Conservation (phyloP, 495 filamentous ascomycete genomes). For the Friedmanniomyces endolithicus region DNA sequence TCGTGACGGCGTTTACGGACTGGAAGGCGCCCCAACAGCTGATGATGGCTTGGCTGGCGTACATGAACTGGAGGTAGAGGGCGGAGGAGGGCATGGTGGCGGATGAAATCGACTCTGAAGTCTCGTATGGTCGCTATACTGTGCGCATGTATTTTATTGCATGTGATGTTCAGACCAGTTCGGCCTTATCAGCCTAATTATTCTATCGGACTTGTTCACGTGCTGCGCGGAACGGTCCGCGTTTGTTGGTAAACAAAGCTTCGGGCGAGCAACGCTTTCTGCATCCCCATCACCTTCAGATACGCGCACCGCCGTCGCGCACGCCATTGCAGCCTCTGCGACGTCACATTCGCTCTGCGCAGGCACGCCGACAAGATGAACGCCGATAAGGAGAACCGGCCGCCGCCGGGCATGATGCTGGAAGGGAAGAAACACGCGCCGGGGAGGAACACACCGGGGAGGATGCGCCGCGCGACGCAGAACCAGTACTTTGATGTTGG, state of each 20-base stretch:
- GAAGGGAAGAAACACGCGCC: slow-evolving; percentile 1
- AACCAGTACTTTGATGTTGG: slow-evolving; percentile 53
- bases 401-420: slow-evolving; percentile 10
- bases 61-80: slow-evolving; percentile 24
- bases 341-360: neutral
- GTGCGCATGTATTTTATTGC: neutral
- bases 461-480: slow-evolving; percentile 38
- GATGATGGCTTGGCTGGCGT: slow-evolving; percentile 11
- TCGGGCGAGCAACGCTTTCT: neutral
- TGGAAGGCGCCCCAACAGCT: slow-evolving; percentile 22
- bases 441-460: slow-evolving; percentile 8
- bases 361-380: slow-evolving; percentile 7
- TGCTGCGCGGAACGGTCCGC: neutral
- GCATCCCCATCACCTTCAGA: neutral
- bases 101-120: no score
- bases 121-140: no score
- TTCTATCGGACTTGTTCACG: neutral
- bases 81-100: slow-evolving; percentile 7
- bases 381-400: slow-evolving; percentile 19
- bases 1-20: slow-evolving; percentile 34
- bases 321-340: neutral
- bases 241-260: slow-evolving; percentile 2
- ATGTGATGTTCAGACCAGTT: neutral
- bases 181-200: no score
- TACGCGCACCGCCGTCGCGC: neutral